A percentile compares a stretch with the other conserved stretches of the same genome.
Evolutionary conservation across 2,329 filamentous ascomycete species (phyloP).

Genomic region (Aspergillus vadensis): DNA sequence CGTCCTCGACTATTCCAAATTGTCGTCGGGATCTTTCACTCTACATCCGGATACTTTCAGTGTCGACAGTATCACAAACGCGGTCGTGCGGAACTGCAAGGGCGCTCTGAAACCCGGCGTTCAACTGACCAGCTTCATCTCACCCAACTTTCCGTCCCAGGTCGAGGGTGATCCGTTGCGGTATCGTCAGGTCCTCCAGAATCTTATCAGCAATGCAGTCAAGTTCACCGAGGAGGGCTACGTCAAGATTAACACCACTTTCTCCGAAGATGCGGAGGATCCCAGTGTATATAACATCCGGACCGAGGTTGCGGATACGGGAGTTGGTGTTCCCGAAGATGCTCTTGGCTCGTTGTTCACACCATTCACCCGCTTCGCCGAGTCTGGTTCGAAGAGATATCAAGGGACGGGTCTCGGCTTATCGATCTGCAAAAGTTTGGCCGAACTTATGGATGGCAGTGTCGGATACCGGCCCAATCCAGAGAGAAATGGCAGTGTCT

Average conservation of each 20-base stretch:
- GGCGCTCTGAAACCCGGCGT: constrained; percentile 51
- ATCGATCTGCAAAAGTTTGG: constrained; percentile 60
- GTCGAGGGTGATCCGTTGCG: constrained; percentile 61
- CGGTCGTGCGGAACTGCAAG: constrained; percentile 55
- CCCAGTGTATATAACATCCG: constrained; percentile 48
- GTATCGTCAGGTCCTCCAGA: constrained; percentile 64
- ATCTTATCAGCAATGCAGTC: constrained; percentile 61
- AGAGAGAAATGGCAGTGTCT: constrained; percentile 52
- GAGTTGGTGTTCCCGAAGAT: constrained; percentile 54
- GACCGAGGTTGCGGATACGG: constrained; percentile 57
- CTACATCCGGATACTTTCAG: constrained; percentile 57
- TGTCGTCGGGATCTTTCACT: constrained; percentile 61
- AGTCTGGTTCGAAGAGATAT: constrained; percentile 55
- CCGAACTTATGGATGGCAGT: constrained; percentile 59
- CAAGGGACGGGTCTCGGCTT: constrained; percentile 60
- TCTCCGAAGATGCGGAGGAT: constrained; percentile 46
- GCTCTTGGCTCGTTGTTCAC: constrained; percentile 55
- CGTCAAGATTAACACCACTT: constrained; percentile 49
- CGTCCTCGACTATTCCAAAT: constrained; percentile 67
- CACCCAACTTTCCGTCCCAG: constrained; percentile 52
- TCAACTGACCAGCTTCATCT: constrained; percentile 48
- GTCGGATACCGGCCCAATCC: constrained; percentile 52
- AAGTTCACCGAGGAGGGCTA: constrained; percentile 63
- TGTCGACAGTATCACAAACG: constrained; percentile 48
- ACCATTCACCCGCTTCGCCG: constrained; percentile 59